Evolutionary conservation across 805 yeast genomes (phyloP).

Genomic region (Metschnikowia peoriensis): DNA sequence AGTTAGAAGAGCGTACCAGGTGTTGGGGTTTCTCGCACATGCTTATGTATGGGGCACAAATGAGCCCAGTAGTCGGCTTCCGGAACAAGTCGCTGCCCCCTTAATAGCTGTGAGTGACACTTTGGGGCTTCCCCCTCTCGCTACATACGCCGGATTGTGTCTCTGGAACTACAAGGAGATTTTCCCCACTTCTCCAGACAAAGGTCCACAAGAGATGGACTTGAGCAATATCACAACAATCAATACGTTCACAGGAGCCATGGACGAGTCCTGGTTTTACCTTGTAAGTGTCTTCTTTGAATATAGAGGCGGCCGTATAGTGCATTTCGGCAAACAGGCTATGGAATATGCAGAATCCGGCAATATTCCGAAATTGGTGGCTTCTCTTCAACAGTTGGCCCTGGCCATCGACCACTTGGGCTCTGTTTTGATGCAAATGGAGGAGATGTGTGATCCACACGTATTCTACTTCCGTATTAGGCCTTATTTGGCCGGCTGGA

Average conservation of each 20-base stretch:
- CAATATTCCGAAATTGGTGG: constrained; percentile 40
- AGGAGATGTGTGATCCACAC: constrained; percentile 93
- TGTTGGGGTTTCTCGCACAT: constrained; percentile 77
- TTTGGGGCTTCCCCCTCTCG: constrained; percentile 79
- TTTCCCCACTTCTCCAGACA: constrained; percentile 36
- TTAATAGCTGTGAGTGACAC: constrained; percentile 54
- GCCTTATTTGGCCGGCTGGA: constrained; percentile 94
- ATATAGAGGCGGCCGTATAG: constrained; percentile 70
- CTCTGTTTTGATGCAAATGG: constrained; percentile 73
- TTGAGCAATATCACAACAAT: constrained; percentile 74
- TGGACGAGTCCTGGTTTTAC: constrained; percentile 94
- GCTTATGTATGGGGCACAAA: constrained; percentile 88
- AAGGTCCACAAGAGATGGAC: constrained; percentile 37
- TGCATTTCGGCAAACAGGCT: constrained; percentile 67
- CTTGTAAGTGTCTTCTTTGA: constrained; percentile 86
- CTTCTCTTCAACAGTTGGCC: constrained; percentile 61
- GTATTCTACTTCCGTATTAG: constrained; percentile 82
- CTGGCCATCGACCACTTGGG: constrained; percentile 74
- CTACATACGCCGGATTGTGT: constrained; percentile 83
- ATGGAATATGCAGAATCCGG: constrained; percentile 52
- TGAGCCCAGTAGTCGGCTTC: constrained; percentile 59
- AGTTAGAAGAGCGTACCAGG: constrained; percentile 75
- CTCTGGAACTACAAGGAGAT: constrained; percentile 83
- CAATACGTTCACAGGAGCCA: constrained; percentile 83
- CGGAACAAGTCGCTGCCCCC: constrained; percentile 69